These are phyloP conservation scores for Pythium pyrilobum DNA, from an alignment of 352 stramenopile genomes.

Conservation along the genomic window DNA sequence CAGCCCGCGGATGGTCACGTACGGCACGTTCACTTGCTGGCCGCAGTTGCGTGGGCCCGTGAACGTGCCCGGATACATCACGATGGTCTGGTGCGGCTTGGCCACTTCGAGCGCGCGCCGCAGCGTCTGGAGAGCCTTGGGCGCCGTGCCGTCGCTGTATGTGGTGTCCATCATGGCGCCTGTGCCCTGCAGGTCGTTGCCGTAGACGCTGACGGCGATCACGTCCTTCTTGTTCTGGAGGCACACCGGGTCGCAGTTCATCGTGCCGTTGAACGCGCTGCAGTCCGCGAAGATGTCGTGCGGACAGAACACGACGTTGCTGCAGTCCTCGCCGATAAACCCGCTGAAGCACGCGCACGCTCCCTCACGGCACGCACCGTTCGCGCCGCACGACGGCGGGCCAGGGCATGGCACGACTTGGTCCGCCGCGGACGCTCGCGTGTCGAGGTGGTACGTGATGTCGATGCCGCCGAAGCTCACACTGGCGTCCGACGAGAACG, in stretches of 20 bases:
- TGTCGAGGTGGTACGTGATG: conserved; percentile 35
- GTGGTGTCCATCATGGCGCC: conserved; percentile 50
- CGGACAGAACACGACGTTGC: conserved; percentile 47
- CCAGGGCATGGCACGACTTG: conserved; percentile 33
- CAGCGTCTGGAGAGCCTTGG: conserved; percentile 49
- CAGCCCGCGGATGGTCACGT: conserved; percentile 38
- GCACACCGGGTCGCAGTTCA: conserved; percentile 40
- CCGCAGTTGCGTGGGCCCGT: conserved; percentile 32
- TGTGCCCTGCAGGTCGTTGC: conserved; percentile 47
- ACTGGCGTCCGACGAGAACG: conserved; percentile 37
- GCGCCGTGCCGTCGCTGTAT: conserved; percentile 25
- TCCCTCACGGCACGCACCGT: conserved; percentile 40
- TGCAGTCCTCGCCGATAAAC: conserved; percentile 59
- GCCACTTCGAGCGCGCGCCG: conserved; percentile 34
- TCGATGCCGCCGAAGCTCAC: conserved; percentile 36
- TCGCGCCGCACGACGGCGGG: conserved; percentile 32
- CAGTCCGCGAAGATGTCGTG: conserved; percentile 27
- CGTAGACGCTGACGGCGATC: conserved; percentile 43
- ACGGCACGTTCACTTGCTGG: conserved; percentile 15
- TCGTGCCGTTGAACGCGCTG: background rate
- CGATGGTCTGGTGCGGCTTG: conserved; percentile 26
- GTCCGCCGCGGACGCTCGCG: background rate
- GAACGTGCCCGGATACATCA: conserved; percentile 49
- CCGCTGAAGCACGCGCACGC: conserved; percentile 47
- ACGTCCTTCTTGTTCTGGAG: conserved; percentile 22